phyloP scores from a whole-genome alignment of 2,329 filamentous ascomycete genomes.

The Alternaria panax region DNA sequence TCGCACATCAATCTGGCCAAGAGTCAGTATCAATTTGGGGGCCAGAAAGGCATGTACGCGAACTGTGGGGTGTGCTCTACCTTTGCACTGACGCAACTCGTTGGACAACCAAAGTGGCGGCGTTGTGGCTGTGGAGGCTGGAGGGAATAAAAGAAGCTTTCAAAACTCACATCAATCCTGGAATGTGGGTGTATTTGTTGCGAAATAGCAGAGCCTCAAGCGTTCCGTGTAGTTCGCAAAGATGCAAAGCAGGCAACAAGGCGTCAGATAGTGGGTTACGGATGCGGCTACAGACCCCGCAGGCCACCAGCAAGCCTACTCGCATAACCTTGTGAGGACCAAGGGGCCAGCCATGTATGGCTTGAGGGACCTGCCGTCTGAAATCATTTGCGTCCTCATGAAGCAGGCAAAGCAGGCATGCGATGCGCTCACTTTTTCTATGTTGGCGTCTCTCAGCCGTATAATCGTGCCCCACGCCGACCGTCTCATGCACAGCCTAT shows the following conservation, averaged over 20 bases:
- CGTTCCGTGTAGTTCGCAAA: background rate
- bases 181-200: background rate
- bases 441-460: too few species aligned
- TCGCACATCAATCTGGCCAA: background rate
- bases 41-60: rapidly evolving
- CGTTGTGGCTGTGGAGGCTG: background rate
- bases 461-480: too few species aligned
- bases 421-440: too few species aligned
- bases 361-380: background rate
- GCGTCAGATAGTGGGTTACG: background rate
- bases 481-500: too few species aligned
- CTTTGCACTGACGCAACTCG: background rate
- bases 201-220: background rate
- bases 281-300: background rate
- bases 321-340: too few species aligned
- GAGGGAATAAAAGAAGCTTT: background rate
- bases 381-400: background rate
- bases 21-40: rapidly evolving
- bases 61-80: background rate
- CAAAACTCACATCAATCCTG: background rate
- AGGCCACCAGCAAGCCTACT: background rate
- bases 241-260: background rate
- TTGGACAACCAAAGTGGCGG: background rate
- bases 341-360: too few species aligned
- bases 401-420: too few species aligned